Evolutionary conservation across 352 stramenopile species (phyloP).

Genomic region (Globisporangium spiculum): DNA sequence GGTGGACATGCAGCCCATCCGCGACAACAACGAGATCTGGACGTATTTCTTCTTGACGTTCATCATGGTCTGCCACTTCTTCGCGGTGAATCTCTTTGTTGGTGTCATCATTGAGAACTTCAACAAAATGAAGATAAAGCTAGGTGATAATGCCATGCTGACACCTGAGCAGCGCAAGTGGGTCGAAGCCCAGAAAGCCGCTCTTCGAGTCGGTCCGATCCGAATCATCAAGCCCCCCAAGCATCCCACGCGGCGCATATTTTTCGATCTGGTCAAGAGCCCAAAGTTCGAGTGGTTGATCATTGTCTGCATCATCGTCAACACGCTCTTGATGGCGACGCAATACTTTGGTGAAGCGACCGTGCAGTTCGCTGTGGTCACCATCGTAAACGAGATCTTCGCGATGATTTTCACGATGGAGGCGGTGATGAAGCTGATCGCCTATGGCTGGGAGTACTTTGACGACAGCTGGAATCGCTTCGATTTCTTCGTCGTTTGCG

Average conservation of each 20-base stretch:
- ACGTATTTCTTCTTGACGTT: constrained; percentile 89
- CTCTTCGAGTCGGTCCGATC: constrained; percentile 61
- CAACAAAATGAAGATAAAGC: constrained; percentile 83
- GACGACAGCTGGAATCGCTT: constrained; percentile 87
- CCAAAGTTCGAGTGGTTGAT: constrained; percentile 86
- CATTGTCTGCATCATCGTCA: constrained; percentile 88
- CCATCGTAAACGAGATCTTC: constrained; percentile 84
- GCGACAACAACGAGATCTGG: constrained; percentile 79
- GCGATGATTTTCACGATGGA: constrained; percentile 88
- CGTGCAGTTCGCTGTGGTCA: constrained; percentile 50
- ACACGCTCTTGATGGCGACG: constrained; percentile 87
- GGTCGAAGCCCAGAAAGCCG: constrained; percentile 77
- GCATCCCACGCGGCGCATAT: constrained; percentile 39
- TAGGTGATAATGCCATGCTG: constrained; percentile 77
- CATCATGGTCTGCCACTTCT: constrained; percentile 92
- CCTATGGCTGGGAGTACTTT: constrained; percentile 81
- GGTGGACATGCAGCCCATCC: constrained; percentile 91
- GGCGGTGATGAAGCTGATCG: constrained; percentile 83
- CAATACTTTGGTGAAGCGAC: constrained; percentile 83
- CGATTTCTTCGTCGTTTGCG: constrained; percentile 80
- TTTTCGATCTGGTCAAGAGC: constrained; percentile 69
- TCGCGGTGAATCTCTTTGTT: constrained; percentile 94
- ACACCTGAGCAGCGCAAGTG: constrained; percentile 91
- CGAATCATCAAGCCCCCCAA: constrained; percentile 52
- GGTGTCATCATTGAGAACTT: constrained; percentile 95